Evolutionary conservation across 2,329 filamentous ascomycete genomes (phyloP).

Genomic region (Paraphaeosphaeria minitans): DNA sequence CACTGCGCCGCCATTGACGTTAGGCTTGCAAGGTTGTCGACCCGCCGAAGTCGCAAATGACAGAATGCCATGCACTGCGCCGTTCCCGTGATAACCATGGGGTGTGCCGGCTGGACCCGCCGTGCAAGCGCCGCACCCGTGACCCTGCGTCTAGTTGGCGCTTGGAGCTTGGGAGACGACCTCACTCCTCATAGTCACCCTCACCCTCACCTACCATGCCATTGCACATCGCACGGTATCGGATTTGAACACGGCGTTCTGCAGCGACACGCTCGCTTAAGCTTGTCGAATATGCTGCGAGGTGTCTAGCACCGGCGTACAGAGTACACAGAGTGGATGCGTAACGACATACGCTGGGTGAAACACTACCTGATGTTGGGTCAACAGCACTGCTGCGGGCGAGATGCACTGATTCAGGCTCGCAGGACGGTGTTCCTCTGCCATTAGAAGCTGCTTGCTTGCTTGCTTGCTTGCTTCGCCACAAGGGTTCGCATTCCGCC

Average conservation of each 20-base stretch:
- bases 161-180: neutral
- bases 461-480: conserved; percentile 2
- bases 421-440: neutral
- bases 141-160: neutral
- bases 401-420: neutral
- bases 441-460: neutral
- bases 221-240: neutral
- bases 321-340: neutral
- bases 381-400: neutral
- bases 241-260: neutral
- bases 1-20: conserved; percentile 4
- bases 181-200: neutral
- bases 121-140: conserved; percentile 8
- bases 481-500: neutral
- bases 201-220: neutral
- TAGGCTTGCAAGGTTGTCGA: neutral
- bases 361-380: neutral
- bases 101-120: conserved; percentile 10
- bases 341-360: neutral
- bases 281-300: neutral
- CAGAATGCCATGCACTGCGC: neutral
- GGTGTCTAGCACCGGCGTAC: conserved; percentile 4
- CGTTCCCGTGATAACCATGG: neutral
- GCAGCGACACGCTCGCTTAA: neutral
- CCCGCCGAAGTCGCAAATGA: neutral